Evolutionary conservation across 1,139 yeast species (phyloP), one percentile per base, ranked within the genome.

Genomic region (Zygosaccharomyces sapae): DNA sequence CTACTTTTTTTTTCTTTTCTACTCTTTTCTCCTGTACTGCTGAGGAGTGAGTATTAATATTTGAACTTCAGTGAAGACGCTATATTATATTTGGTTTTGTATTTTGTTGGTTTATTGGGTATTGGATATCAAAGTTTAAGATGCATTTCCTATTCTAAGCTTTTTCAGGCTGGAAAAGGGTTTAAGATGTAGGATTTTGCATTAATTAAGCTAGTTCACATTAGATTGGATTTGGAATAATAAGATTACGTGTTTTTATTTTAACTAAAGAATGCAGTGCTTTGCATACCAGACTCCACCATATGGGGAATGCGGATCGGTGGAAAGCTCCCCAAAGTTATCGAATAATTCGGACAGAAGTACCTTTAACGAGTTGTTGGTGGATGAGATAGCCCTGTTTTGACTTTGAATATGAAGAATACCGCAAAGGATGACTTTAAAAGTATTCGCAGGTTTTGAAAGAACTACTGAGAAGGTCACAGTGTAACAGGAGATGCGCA

Each of bases 391-490:
- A 20, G 44, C 55, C 18, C 25, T n/a, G 44, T 50, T 25, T 34
- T 57, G 29, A 41, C 52, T 2, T 41, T 24, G 13, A 44, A 45
- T 5, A 48, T 56, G 9, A 30, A 13, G 24, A 22, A 37, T 22
- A 22, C 36, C 20, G 38, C 35, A 27, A 37, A n/a, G 9, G 3
- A 25, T n/a, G 20, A 24, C 13, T 40, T 41, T 5, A 40, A 16
- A 35, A 45, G 33, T 29, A 45, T 47, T 12, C 22, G 30, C 25
- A 25, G 40, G 13, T 64, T 61, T 36, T 63, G 16, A 55, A 49
- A 30, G 64, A 61, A 45, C 55, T 64, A 19, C 41, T 60, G 39
- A 57, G 55, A 44, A 51, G 68, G 43, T 59, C 67, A 13, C 60
- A 61, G 49, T 55, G 60, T 27, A 56, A 56, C 37, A 60, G 54